Base-by-base conservation (phyloP, 2,329 filamentous ascomycete species). In the Ophiostoma montium region DNA sequence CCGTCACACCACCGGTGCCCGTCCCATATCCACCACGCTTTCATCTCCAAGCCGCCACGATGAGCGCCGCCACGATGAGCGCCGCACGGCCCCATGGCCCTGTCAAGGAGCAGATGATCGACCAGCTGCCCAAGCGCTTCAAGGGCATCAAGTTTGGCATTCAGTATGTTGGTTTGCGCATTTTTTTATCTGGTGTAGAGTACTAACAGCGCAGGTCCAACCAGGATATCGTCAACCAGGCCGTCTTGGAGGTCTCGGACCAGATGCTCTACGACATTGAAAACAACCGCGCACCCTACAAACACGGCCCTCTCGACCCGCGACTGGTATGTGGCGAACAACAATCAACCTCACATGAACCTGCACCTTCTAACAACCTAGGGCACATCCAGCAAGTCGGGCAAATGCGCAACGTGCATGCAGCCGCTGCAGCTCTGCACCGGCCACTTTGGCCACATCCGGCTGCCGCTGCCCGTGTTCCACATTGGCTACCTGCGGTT, bases 401-500 rank as follows among this genome's bases (percentile, higher is more conserved):
- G 78, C 21, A 74, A 70, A 52, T 98, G 92, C 63, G 70, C 78
- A 39, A 96, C 92, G 13, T 98, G 92, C 62, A 79, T 85, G 44
- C 79, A 89, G 60, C 75, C 80, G 15, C 71, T 96, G 30, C 78
- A 87, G 58, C 80, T 83, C 56, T 98, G 92, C 65, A 92, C 87
- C 57, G 92, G 92, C 12, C 92, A 98, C 65, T 98, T 96, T 61
- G 92, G 92, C 43, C 84, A 95, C 65, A 84, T 98, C 59, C 81
- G 86, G 59, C 76, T 98, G 13, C 86, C 90, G 1, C 71, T 98
- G 47, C 92, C 92, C 4, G 87, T 84, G 39, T 96, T 96, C 61
- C 92, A 98, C 62, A 88, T 96, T 56, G 92, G 92, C 35, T 98
- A 95, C 62, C 77, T 98, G 58, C 92, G 88, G 62, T 88, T 94